Conservation (phyloP, 345 rosid species). For the Salix purpurea region DNA sequence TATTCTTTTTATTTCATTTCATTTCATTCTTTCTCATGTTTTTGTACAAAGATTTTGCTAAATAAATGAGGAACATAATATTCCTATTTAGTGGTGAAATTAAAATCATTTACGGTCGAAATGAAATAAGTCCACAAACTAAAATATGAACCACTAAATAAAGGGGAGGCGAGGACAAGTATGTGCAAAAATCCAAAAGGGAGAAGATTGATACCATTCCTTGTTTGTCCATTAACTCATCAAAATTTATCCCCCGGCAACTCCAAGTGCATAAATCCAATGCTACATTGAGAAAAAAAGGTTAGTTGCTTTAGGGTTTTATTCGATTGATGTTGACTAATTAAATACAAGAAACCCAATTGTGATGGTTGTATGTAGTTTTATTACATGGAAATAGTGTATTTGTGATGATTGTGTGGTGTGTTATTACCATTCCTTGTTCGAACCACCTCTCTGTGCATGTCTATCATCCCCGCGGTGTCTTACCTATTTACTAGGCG, state of each 20-base stretch:
- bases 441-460: too few species aligned
- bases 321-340: too few species aligned
- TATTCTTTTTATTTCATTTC: not conserved
- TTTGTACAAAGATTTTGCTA: not conserved
- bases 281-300: too few species aligned
- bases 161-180: not conserved
- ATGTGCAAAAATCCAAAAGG: not conserved
- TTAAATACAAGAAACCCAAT: too few species aligned
- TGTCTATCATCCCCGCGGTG: fast-evolving
- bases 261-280: not conserved
- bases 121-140: too few species aligned
- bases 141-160: not conserved
- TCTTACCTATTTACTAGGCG: too few species aligned
- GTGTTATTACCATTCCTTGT: too few species aligned
- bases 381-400: too few species aligned
- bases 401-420: too few species aligned
- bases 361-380: too few species aligned
- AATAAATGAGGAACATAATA: not conserved
- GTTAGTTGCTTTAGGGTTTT: too few species aligned
- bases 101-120: not conserved
- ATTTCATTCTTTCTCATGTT: not conserved
- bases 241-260: not conserved
- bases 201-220: not conserved
- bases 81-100: not conserved
- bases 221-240: not conserved